These are phyloP conservation scores for Beauveria rudraprayagi DNA, from an alignment of 2,329 filamentous ascomycete genomes.

Conservation along the genomic window DNA sequence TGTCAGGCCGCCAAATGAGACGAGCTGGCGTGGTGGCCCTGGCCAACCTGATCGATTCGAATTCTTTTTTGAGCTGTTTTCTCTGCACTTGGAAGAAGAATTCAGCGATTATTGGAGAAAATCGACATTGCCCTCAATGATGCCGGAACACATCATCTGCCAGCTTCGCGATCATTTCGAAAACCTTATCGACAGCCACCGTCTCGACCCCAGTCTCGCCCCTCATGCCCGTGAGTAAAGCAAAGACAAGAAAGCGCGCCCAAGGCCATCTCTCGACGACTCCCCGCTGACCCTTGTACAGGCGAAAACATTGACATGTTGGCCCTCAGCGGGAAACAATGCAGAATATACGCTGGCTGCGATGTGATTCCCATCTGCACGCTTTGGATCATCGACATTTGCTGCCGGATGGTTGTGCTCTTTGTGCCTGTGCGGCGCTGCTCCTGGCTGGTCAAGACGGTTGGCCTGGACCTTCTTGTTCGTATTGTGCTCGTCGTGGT, in stretches of 20 bases:
- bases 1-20: not conserved
- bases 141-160: constrained; percentile 19
- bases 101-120: constrained; percentile 12
- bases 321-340: constrained; percentile 15
- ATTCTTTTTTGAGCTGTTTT: constrained; percentile 21
- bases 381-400: constrained; percentile 14
- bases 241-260: too few relatives aligned
- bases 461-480: not conserved
- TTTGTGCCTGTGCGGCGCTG: constrained; percentile 16
- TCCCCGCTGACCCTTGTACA: not conserved
- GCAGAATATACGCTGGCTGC: constrained; percentile 12
- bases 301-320: constrained; percentile 21
- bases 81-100: constrained; percentile 19
- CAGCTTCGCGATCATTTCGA: constrained; percentile 21
- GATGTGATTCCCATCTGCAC: constrained; percentile 16
- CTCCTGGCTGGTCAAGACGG: constrained; percentile 12
- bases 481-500: constrained; percentile 6
- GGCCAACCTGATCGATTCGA: constrained; percentile 12
- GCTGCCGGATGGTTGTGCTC: constrained; percentile 12
- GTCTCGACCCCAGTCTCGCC: constrained; percentile 14
- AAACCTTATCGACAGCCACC: constrained; percentile 17
- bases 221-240: constrained; percentile 19
- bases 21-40: not conserved
- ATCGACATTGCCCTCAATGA: constrained; percentile 13
- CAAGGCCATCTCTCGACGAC: too few relatives aligned